A percentile compares a stretch with the other conserved stretches of the same genome.
Evolutionary conservation across 129 eudicot species (phyloP).

Genomic region (Flaveria robusta): DNA sequence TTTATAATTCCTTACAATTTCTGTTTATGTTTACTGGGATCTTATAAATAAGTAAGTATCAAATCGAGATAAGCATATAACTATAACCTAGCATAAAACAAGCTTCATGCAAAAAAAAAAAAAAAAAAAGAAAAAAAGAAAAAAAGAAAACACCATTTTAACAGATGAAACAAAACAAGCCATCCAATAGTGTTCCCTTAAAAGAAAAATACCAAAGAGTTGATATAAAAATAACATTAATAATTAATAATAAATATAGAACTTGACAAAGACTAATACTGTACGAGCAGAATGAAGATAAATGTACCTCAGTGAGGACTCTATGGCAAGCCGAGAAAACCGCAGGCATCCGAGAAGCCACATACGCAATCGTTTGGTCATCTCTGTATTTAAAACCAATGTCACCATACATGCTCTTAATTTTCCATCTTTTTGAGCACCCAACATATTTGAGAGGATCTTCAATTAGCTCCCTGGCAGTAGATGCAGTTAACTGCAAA

Average conservation of each 20-base stretch:
- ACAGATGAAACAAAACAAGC: neutral
- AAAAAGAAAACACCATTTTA: neutral
- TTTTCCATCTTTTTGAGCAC: conserved; percentile 81
- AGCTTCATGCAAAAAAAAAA: conserved; percentile 6
- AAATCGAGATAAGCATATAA: neutral
- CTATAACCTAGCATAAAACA: conserved; percentile 2
- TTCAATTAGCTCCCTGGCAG: conserved; percentile 73
- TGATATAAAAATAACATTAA: too few relatives aligned
- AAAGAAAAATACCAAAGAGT: neutral
- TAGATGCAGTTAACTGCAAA: conserved; percentile 57
- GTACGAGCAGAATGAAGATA: neutral
- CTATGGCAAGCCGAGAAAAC: conserved; percentile 84
- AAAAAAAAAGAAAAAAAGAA: too few relatives aligned
- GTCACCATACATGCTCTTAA: conserved; percentile 68
- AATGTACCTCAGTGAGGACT: conserved; percentile 71
- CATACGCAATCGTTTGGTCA: conserved; percentile 80
- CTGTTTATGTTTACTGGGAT: conserved; percentile 9
- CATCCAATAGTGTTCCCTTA: conserved; percentile 11
- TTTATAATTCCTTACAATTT: neutral
- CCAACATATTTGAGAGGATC: conserved; percentile 69
- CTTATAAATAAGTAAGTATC: conserved; percentile 2
- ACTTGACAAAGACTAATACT: neutral
- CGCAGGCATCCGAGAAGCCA: conserved; percentile 97
- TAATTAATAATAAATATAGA: neutral
- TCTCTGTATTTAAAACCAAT: conserved; percentile 75